Evolutionary conservation across 805 yeast species (phyloP).

Genomic region (Maudiozyma barnettii): DNA sequence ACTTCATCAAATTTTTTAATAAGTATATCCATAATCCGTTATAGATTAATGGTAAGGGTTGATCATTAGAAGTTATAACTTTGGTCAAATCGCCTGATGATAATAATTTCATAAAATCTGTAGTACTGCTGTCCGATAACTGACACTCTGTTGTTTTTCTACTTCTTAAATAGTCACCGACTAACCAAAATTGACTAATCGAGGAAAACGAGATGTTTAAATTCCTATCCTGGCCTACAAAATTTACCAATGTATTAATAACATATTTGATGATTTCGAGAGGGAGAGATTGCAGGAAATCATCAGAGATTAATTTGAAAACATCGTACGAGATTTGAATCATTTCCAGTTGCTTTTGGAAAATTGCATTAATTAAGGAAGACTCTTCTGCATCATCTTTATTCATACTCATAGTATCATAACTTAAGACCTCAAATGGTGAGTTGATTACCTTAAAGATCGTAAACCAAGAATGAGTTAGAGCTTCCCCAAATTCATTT

Average conservation of each 20-base stretch:
- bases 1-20: constrained; percentile 48
- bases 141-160: constrained; percentile 4
- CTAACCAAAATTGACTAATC: constrained; percentile 83
- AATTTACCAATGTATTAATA: constrained; percentile 62
- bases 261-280: constrained; percentile 50
- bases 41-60: constrained; percentile 18
- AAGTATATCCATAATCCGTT: constrained; percentile 55
- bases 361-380: constrained; percentile 28
- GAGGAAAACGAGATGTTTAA: constrained; percentile 85
- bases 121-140: not conserved
- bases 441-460: constrained; percentile 52
- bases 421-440: constrained; percentile 41
- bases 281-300: constrained; percentile 69
- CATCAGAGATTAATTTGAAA: constrained; percentile 74
- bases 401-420: constrained; percentile 15
- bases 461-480: constrained; percentile 60
- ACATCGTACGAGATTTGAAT: constrained; percentile 66
- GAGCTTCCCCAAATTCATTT: constrained; percentile 62
- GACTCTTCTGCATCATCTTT: constrained; percentile 23
- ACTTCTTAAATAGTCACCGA: constrained; percentile 62
- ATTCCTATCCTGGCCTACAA: constrained; percentile 62
- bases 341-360: constrained; percentile 43
- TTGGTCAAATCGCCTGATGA: constrained; percentile 18
- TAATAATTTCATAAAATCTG: constrained; percentile 6
- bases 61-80: constrained; percentile 18